Evolutionary conservation across 371 early-diverging fungal species (phyloP).

Genomic region (Zychaea mexicana): DNA sequence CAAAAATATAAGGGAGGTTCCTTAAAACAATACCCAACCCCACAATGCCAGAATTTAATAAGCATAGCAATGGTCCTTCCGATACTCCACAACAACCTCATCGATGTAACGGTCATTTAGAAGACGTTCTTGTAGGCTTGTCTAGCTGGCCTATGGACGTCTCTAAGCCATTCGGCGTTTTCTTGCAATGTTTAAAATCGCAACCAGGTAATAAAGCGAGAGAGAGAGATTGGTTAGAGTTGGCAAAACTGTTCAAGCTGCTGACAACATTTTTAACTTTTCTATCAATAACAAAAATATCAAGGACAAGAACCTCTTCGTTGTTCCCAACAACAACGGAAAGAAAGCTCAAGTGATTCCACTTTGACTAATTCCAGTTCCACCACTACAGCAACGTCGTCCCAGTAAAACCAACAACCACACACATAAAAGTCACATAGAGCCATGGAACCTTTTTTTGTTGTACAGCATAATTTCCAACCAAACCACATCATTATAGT

Average conservation of each 20-base stretch:
- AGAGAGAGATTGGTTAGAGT: background rate
- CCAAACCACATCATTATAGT: too few relatives aligned
- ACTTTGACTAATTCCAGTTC: background rate
- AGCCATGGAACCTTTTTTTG: background rate
- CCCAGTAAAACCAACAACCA: too few relatives aligned
- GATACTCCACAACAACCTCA: conserved; percentile 4
- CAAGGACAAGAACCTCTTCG: background rate
- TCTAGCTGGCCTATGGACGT: conserved; percentile 50
- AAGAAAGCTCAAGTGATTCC: background rate
- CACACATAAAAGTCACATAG: too few relatives aligned
- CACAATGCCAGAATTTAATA: conserved; percentile 10
- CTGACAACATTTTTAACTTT: background rate
- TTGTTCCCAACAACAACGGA: background rate
- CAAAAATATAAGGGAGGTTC: background rate
- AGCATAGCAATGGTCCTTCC: conserved; percentile 15
- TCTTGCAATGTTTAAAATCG: conserved; percentile 17
- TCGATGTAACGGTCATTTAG: conserved; percentile 50
- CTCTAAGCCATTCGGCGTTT: conserved; percentile 38
- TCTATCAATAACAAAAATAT: too few relatives aligned
- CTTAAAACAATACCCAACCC: background rate
- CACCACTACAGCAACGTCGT: too few relatives aligned
- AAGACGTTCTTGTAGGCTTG: conserved; percentile 45
- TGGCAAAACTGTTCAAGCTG: background rate
- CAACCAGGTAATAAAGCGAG: conserved; percentile 12
- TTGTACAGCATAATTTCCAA: too few relatives aligned